phyloP scores from a whole-genome alignment of 2,329 filamentous ascomycete genomes.

The Nothophoma quercina region DNA sequence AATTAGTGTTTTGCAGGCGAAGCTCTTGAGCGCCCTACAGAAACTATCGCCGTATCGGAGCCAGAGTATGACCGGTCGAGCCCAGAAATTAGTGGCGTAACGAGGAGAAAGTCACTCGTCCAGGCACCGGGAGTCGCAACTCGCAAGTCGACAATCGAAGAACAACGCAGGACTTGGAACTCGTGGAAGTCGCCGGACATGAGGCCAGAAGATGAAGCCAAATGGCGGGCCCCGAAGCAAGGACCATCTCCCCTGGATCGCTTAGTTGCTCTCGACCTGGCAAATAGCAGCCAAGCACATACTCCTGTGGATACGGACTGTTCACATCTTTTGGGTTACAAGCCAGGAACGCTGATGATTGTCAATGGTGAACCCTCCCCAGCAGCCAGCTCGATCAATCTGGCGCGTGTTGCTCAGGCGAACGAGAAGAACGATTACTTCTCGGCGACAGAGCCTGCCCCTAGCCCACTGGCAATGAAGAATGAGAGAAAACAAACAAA shows the following conservation, averaged over 20 bases:
- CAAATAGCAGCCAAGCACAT: constrained; percentile 39
- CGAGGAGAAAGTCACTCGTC: constrained; percentile 49
- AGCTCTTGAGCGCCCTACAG: constrained; percentile 36
- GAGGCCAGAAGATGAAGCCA: constrained; percentile 35
- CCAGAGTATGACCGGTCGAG: constrained; percentile 15
- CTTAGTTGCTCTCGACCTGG: constrained; percentile 29
- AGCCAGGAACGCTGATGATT: constrained; percentile 55
- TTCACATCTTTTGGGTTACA: constrained; percentile 51
- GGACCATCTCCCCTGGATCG: constrained; percentile 31
- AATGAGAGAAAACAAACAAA: constrained; percentile 29
- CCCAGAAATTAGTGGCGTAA: constrained; percentile 32
- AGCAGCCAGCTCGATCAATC: constrained; percentile 45
- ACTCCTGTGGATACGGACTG: constrained; percentile 55
- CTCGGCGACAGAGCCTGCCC: constrained; percentile 23
- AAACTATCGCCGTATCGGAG: constrained; percentile 18
- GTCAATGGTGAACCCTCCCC: constrained; percentile 59
- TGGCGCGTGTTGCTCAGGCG: neutral
- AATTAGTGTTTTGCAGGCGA: constrained; percentile 30
- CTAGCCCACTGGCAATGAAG: constrained; percentile 34
- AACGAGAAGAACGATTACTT: constrained; percentile 37
- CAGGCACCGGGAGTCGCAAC: constrained; percentile 52
- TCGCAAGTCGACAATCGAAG: constrained; percentile 40
- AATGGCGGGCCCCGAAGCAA: constrained; percentile 36
- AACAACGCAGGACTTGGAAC: constrained; percentile 45
- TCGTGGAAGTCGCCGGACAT: constrained; percentile 39